Evolutionary conservation across 208 protist species (phyloP), one percentile per base, ranked within the genome.

Genomic region (Leishmania amazonensis): DNA sequence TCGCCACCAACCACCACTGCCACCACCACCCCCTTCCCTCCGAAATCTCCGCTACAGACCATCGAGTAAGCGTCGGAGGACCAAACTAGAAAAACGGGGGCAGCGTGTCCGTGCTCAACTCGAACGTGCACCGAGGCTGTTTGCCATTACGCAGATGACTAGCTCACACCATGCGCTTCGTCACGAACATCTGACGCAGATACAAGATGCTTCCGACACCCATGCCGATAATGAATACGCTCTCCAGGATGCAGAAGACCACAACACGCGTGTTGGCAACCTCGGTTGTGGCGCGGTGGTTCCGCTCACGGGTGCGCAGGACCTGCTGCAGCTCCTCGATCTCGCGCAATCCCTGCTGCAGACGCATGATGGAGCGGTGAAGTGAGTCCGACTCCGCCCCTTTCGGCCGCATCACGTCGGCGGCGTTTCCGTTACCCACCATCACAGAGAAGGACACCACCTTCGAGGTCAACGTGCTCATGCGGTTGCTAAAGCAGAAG

Each of bases 401-500:
- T 78, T 76, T 77, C 1, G 67, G 21, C 40, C 31, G 42, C 47
- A 6, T 83, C 54, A 31, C 72, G 13, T 67, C 83, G 1, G 49
- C 60, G 0, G 47, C 67, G 17, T 75, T 75, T 24, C 71, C 84
- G 57, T 92, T 82, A 40, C 87, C 90, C 28, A 95, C 88, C 17
- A 87, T 53, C 15, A 98, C 88, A 4, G 87, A 88, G 76, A 98
- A 95, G 24, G 91, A 79, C 24, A 98, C 94, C 42, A 95, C 87
- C 83, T 98, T 98, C 31, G 57, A 58, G 5, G 92, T 94, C 0
- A 97, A 17, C 11, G 88, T 96, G 79, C 91, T 95, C 93, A 98
- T 98, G 51, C 76, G 85, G 83, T 98, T 98, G 19, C 85, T 92
- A 74, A 98, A 97, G 88, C 96, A 98, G 65, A 98, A 96, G 47